These are phyloP conservation scores for Chrysoporthe cubensis DNA, from an alignment of 2,329 filamentous ascomycete genomes.

Conservation along the genomic window DNA sequence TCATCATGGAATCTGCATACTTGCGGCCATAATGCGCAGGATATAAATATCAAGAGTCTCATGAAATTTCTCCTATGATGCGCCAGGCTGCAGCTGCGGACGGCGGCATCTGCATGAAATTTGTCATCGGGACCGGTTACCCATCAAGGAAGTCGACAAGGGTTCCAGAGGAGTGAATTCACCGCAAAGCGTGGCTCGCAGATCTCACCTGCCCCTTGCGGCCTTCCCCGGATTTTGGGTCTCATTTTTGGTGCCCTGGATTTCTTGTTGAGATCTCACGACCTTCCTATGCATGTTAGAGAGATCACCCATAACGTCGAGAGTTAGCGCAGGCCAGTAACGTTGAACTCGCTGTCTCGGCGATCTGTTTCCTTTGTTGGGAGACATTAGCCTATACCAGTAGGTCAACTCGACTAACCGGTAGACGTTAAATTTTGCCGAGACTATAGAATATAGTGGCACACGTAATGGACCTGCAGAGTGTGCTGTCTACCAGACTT, in stretches of 20 bases:
- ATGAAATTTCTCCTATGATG: too few relatives aligned
- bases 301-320: background rate
- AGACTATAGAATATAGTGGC: background rate
- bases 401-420: background rate
- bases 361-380: background rate
- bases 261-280: background rate
- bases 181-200: background rate
- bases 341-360: background rate
- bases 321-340: background rate
- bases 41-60: background rate
- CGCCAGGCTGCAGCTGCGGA: background rate
- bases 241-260: background rate
- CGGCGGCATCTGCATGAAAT: background rate
- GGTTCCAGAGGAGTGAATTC: background rate
- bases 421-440: background rate
- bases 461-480: background rate
- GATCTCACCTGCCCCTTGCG: conserved; percentile 4
- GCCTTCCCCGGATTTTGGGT: conserved; percentile 1
- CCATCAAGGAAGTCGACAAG: conserved; percentile 7
- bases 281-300: background rate
- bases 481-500: background rate
- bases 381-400: background rate
- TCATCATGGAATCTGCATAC: background rate
- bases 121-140: conserved; percentile 7
- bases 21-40: background rate